Evolutionary conservation across 1,284 basidiomycete genomes (phyloP), one percentile per base, ranked within the genome.

Genomic region (Puccinia polysora): DNA sequence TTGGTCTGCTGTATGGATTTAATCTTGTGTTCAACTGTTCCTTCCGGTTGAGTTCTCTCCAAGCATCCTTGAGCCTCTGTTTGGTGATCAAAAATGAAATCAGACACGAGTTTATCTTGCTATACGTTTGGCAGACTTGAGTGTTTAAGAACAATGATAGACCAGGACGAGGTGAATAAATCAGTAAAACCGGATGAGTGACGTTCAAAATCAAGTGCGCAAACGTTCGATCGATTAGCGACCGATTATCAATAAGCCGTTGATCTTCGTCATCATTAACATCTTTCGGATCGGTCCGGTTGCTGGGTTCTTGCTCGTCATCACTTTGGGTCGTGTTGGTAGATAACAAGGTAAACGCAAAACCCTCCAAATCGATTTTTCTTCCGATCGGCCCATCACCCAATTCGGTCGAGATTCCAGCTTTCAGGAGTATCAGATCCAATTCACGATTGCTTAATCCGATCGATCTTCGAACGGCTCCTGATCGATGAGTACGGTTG

Each of bases 331-430:
- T n/a, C 28, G 18, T 32, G 23, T n/a, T 30, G 20, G 25, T 43
- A 12, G 25, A 45, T 3, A 6, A 18, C n/a, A 4, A 60, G 23
- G 34, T 36, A 23, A 60, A 62, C 2, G 55, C n/a, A 25, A 70
- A 70, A 2, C 68, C 68, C 0, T 38, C 36, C 1, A 62, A 25
- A 43, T 70, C 47, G n/a, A 70, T 14, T 18, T 28, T 36, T 15
- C 45, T 28, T 2, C 23, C 23, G 3, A 12, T 10, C 4, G 38
- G 38, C 14, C 62, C 68, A 8, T 49, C 47, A 12, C 59, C 59
- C 28, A 62, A 25, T 15, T 70, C 68, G 23, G 58, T 70, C 12
- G 56, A 52, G 49, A 70, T 40, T 5, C 56, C 58, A n/a, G 68
- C 68, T 38, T 62, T 60, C 15, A 70, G 10, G 14, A 70, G 36